phyloP scores from a whole-genome alignment of 805 yeast species.

The Lachancea thermotolerans region DNA sequence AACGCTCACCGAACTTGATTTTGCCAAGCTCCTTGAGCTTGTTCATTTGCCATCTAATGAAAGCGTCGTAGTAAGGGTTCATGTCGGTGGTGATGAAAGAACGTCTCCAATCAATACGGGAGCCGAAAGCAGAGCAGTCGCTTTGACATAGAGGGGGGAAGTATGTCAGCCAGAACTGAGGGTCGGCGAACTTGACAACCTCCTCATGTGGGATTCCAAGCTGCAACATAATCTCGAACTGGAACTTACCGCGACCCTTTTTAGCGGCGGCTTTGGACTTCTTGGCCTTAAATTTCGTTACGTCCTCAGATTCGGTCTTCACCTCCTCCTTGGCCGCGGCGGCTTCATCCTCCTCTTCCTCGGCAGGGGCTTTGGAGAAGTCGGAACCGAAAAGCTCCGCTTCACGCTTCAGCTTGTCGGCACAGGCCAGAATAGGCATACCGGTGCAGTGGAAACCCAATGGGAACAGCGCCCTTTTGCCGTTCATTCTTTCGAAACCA shows the following conservation, averaged over 20 bases:
- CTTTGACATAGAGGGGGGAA: conserved; percentile 86
- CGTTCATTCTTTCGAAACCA: conserved; percentile 93
- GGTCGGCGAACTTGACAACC: conserved; percentile 81
- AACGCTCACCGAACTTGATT: conserved; percentile 96
- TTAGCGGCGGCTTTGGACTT: conserved; percentile 93
- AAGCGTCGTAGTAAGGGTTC: conserved; percentile 91
- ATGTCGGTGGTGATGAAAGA: conserved; percentile 91
- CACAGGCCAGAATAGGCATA: conserved; percentile 95
- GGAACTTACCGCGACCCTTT: conserved; percentile 89
- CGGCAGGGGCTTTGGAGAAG: conserved; percentile 61
- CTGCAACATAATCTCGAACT: conserved; percentile 94
- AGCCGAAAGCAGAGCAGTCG: conserved; percentile 78
- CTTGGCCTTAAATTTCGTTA: conserved; percentile 85
- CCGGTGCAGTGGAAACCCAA: conserved; percentile 99
- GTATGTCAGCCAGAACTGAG: conserved; percentile 81
- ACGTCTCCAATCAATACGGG: conserved; percentile 97
- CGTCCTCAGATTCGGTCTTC: conserved; percentile 55
- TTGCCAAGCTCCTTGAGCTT: conserved; percentile 77
- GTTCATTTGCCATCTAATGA: conserved; percentile 95
- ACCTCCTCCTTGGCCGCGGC: conserved; percentile 25
- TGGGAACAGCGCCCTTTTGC: conserved; percentile 88
- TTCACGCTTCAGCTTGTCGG: conserved; percentile 91
- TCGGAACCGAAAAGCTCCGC: conserved; percentile 83
- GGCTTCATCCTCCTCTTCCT: conserved; percentile 45
- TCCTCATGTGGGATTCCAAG: conserved; percentile 82